These are phyloP conservation scores for Tetrahymena malaccensis DNA, from an alignment of 73 alveolate species.

Conservation along the genomic window DNA sequence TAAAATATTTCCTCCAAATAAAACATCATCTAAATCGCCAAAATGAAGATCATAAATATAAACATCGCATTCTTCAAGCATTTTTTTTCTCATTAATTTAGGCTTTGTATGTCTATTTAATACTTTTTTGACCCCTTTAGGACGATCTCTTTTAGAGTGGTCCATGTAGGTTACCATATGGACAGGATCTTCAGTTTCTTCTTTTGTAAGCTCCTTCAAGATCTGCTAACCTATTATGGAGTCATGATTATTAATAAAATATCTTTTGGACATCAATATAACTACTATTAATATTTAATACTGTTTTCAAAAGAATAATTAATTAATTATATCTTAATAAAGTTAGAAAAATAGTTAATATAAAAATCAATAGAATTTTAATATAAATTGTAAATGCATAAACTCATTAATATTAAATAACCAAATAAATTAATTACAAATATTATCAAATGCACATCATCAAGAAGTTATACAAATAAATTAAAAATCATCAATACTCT, in stretches of 20 bases:
- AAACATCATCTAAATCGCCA: conserved; percentile 6
- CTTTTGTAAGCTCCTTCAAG: conserved; percentile 11
- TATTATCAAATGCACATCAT: neutral
- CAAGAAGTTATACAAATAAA: neutral
- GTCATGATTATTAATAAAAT: conserved; percentile 31
- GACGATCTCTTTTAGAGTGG: conserved; percentile 5
- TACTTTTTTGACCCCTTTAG: conserved; percentile 38
- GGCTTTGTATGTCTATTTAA: conserved; percentile 31
- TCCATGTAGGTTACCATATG: conserved; percentile 44
- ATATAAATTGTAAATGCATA: neutral
- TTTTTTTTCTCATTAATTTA: conserved; percentile 29
- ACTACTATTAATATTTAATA: neutral
- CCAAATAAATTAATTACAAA: neutral
- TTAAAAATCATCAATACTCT: neutral
- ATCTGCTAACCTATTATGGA: conserved; percentile 29
- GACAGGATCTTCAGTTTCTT: conserved; percentile 34
- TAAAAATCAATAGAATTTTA: neutral
- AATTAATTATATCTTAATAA: neutral
- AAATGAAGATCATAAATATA: conserved; percentile 32
- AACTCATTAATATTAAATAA: too few species aligned
- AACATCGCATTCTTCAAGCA: conserved; percentile 53
- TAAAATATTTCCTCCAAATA: conserved; percentile 18
- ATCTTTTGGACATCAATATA: conserved; percentile 25
- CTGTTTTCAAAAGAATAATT: neutral
- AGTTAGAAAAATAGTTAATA: neutral